Evolutionary conservation across 108 stramenopile species (phyloP), one percentile per base, ranked within the genome.

Genomic region (Pseudonitzschia pungens): DNA sequence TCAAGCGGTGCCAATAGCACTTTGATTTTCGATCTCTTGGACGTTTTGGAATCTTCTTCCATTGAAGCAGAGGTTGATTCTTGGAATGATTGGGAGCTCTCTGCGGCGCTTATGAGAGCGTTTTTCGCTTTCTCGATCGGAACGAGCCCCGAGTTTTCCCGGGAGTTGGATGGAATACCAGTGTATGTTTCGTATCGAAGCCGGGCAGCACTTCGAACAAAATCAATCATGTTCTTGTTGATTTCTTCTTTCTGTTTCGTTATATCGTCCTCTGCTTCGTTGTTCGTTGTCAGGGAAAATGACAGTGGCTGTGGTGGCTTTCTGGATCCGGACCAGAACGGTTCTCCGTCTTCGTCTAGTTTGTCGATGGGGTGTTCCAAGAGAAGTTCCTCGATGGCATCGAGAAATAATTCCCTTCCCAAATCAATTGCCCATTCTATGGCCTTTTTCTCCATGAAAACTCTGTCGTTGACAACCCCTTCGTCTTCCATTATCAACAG

Each of bases 301-400:
- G 53, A 58, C 21, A 92, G 33, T 15, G 83, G 65, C 27, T 65
- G 87, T 22, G 95, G 95, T 4, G 73, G 65, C 58, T 89, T 85
- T 54, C 96, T 74, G 16, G 89, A 80, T 6, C 96, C 97, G 29
- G 88, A 83, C 98, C 98, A 99, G 75, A 98, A 99, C 10, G 82
- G 91, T 44, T 88, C 78, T 0, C 94, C 97, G 60, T 99, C 97
- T 27, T 99, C 98, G 76, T 98, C 97, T 5, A 89, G 50, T 58
- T 89, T 92, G 74, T 95, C 97, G 21, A 85, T 29, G 5, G 99
- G 98, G 77, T 99, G 94, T 63, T 92, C 82, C 36, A 71, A 27
- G 0, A 95, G 73, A 41, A 95, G 82, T 28, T 87, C 82, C 14
- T 72, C 52, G 29, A 89, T 87, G 7, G 88, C 52, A 4, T 77